phyloP scores from a whole-genome alignment of 306 rosid genomes.

The Trichosanthes cucumerina region DNA sequence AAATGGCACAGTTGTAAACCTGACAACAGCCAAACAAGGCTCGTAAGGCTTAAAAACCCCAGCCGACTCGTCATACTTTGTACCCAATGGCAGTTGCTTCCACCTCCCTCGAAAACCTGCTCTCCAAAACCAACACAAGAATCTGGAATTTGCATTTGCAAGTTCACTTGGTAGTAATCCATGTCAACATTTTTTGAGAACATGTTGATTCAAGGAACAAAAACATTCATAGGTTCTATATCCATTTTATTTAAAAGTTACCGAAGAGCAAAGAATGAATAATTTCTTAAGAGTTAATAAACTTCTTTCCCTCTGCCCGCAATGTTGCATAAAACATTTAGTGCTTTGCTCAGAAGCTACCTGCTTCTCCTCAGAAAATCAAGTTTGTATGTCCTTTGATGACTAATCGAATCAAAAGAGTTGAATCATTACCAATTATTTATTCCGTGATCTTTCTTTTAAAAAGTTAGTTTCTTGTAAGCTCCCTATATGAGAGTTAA shows the following conservation, averaged over 20 bases:
- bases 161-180: background rate
- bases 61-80: background rate
- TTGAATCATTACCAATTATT: background rate
- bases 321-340: background rate
- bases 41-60: background rate
- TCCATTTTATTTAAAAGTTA: background rate
- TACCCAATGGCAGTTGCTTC: background rate
- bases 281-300: background rate
- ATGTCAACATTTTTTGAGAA: background rate
- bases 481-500: background rate
- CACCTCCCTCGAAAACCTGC: background rate
- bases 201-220: background rate
- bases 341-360: background rate
- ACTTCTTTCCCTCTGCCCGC: background rate
- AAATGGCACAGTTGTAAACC: background rate
- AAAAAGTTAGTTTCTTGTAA: background rate
- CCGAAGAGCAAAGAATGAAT: background rate
- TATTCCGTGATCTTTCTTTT: background rate
- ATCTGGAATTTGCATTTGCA: background rate
- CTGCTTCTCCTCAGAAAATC: background rate
- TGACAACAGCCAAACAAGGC: background rate
- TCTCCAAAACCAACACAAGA: background rate
- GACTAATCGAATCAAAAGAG: background rate
- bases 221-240: background rate
- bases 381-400: background rate